Percentiles rank a stretch among this genome's conserved stretches.
These are phyloP conservation scores for Boletus semigastroideus DNA, from an alignment of 1,284 basidiomycete species.

Conservation along the genomic window DNA sequence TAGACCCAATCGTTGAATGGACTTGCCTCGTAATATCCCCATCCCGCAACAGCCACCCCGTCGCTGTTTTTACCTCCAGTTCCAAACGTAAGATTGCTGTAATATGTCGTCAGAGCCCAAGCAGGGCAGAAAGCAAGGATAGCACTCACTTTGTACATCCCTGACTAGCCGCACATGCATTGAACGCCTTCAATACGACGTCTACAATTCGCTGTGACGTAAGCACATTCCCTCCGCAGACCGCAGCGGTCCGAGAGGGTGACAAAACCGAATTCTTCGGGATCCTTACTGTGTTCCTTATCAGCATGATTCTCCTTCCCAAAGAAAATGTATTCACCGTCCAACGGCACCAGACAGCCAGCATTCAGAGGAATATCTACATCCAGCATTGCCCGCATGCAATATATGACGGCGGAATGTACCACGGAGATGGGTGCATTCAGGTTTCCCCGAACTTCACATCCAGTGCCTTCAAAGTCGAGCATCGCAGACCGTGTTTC, in stretches of 20 bases:
- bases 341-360: conserved; percentile 82
- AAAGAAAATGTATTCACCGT: conserved; percentile 46
- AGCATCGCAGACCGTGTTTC: conserved; percentile 79
- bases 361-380: conserved; percentile 93
- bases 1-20: neutral
- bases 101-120: conserved; percentile 12
- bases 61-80: conserved; percentile 83
- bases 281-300: conserved; percentile 61
- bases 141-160: conserved; percentile 82
- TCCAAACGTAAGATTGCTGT: conserved; percentile 89
- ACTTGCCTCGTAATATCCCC: conserved; percentile 90
- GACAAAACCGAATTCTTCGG: conserved; percentile 79
- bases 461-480: conserved; percentile 90
- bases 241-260: conserved; percentile 85
- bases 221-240: conserved; percentile 92
- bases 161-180: conserved; percentile 90
- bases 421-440: conserved; percentile 89
- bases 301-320: conserved; percentile 3
- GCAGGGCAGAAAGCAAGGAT: neutral
- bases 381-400: conserved; percentile 91
- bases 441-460: conserved; percentile 87
- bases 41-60: conserved; percentile 76
- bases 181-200: conserved; percentile 92
- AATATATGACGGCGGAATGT: conserved; percentile 93
- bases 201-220: conserved; percentile 95